Percentiles rank a stretch among this genome's conserved stretches.
Evolutionary conservation across 176 grass and related monocot species (phyloP).

Genomic region (Rhipidocladum racemiflorum): DNA sequence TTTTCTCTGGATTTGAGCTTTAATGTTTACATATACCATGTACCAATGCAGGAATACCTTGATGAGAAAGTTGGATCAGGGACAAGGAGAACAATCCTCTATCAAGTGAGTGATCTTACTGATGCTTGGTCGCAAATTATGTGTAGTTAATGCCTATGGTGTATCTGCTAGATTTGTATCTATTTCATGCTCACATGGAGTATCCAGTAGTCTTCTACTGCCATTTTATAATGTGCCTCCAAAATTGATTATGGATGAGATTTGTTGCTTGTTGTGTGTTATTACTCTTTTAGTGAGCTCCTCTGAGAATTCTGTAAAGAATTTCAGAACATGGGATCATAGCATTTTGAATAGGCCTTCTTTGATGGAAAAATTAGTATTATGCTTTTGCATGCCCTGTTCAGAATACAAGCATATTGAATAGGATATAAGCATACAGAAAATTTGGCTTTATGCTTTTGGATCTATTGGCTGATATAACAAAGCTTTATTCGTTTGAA

Average conservation of each 20-base stretch:
- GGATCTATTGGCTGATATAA: too few species aligned
- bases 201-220: not conserved
- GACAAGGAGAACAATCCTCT: conserved; percentile 76
- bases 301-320: not conserved
- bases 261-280: not conserved
- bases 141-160: not conserved
- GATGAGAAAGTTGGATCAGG: conserved; percentile 73
- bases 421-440: too few species aligned
- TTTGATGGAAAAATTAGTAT: not conserved
- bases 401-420: not conserved
- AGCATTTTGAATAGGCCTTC: not conserved
- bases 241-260: not conserved
- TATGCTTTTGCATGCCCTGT: not conserved
- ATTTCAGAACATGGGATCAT: not conserved
- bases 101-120: conserved; percentile 64
- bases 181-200: not conserved
- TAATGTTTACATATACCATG: not conserved
- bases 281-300: not conserved
- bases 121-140: not conserved
- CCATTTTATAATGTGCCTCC: not conserved
- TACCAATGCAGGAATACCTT: conserved; percentile 77
- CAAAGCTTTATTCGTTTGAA: too few species aligned
- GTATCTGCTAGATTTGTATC: not conserved
- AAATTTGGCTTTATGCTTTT: too few species aligned
- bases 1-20: not conserved